Conservation (phyloP, 768 basidiomycete genomes). For the Rhodotorula toruloides region DNA sequence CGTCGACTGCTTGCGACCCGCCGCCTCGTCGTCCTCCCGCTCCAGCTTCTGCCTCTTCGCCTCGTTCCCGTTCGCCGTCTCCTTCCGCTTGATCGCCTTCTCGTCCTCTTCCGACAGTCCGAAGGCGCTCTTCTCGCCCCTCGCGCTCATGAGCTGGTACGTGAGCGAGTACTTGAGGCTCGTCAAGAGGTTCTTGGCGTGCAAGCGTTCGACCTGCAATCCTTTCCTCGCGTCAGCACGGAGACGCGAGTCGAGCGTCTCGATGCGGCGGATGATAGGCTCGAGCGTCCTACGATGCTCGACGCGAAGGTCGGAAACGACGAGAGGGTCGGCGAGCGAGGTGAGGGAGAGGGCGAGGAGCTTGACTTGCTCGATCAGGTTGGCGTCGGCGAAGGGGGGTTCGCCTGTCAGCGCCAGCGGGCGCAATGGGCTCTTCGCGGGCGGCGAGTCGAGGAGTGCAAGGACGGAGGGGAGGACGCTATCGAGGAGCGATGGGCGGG, state of each 20-base stretch:
- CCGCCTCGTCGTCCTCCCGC: not conserved
- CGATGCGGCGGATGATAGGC: not conserved
- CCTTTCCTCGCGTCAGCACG: conserved; percentile 19
- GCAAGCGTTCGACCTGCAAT: conserved; percentile 20
- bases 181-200: conserved; percentile 23
- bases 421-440: conserved; percentile 4
- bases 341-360: conserved; percentile 16
- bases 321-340: not conserved
- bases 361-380: conserved; percentile 11
- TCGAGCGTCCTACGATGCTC: conserved; percentile 1
- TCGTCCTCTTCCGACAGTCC: conserved; percentile 1
- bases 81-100: too few relatives aligned
- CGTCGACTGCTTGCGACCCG: not conserved
- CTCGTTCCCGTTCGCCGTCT: not conserved
- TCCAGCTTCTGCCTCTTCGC: not conserved
- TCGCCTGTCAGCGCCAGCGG: not conserved
- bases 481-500: not conserved
- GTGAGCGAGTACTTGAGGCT: conserved; percentile 4
- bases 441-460: not conserved
- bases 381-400: not conserved
- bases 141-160: conserved; percentile 16
- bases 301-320: not conserved
- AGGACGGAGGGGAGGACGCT: conserved; percentile 1
- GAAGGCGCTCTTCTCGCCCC: conserved; percentile 1
- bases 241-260: not conserved